Percentiles rank a stretch among this genome's conserved stretches.
Evolutionary conservation across 768 basidiomycete genomes (phyloP).

Genomic region (Psilocybe sp.): DNA sequence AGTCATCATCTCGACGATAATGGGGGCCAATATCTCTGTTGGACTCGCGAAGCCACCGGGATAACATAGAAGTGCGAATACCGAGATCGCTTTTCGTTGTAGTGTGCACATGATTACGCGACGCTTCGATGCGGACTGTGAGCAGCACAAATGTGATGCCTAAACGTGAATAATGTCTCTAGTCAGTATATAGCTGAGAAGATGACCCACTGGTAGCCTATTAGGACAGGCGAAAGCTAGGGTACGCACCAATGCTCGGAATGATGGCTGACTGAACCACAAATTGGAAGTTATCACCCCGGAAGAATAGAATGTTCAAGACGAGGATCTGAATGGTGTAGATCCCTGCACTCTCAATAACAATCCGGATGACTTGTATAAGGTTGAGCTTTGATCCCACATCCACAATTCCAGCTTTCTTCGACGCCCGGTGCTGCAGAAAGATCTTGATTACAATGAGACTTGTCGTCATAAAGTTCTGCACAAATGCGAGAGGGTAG

Average conservation of each 20-base stretch:
- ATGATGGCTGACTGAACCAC: conserved; percentile 19
- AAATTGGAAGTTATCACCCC: conserved; percentile 12
- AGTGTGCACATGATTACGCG: too few relatives aligned
- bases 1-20: too few relatives aligned
- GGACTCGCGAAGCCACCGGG: too few relatives aligned
- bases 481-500: conserved; percentile 22
- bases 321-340: conserved; percentile 22
- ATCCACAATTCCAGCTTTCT: conserved; percentile 15
- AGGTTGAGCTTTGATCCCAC: conserved; percentile 9
- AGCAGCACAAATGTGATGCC: too few relatives aligned
- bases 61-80: too few relatives aligned
- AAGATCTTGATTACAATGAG: conserved; percentile 24
- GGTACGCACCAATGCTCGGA: conserved; percentile 20
- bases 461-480: conserved; percentile 27
- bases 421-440: conserved; percentile 22
- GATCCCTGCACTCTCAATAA: conserved; percentile 23
- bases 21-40: too few relatives aligned
- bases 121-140: too few relatives aligned
- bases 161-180: too few relatives aligned
- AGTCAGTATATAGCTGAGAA: too few relatives aligned
- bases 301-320: conserved; percentile 18
- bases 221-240: too few relatives aligned
- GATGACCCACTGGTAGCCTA: too few relatives aligned
- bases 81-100: too few relatives aligned
- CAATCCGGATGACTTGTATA: conserved; percentile 14